Percentiles rank a stretch among this genome's conserved stretches.
These are phyloP conservation scores for Lichina pygmaea DNA, from an alignment of 495 filamentous ascomycete species.

Conservation along the genomic window DNA sequence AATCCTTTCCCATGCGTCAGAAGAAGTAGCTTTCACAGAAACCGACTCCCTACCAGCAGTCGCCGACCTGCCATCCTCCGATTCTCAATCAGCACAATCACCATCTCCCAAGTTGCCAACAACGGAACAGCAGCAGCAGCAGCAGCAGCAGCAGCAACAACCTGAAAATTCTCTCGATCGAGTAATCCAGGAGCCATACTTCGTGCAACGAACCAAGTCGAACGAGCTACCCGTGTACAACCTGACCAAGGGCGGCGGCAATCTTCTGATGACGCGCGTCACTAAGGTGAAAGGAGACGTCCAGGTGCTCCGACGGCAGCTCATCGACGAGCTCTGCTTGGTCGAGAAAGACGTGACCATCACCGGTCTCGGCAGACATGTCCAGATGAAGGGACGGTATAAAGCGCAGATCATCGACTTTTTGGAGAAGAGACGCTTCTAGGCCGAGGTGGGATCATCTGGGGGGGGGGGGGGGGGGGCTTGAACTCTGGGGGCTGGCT, in stretches of 20 bases:
- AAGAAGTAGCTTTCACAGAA: too few species aligned
- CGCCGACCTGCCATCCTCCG: too few species aligned
- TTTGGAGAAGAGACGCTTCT: too few species aligned
- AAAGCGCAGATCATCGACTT: too few species aligned
- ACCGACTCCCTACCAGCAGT: too few species aligned
- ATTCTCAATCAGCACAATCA: background rate
- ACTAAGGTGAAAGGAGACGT: conserved; percentile 46
- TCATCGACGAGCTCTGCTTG: conserved; percentile 10
- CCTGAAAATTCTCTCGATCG: conserved; percentile 13
- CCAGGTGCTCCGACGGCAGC: conserved; percentile 11
- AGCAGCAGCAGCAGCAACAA: conserved; percentile 4
- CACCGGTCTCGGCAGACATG: conserved; percentile 13
- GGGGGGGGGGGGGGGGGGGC: too few species aligned
- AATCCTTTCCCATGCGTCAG: too few species aligned
- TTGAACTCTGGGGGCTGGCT: too few species aligned
- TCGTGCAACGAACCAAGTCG: conserved; percentile 39
- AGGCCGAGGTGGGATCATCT: too few species aligned
- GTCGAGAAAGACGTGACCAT: conserved; percentile 10
- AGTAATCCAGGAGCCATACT: conserved; percentile 26
- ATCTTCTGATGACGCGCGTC: conserved; percentile 43
- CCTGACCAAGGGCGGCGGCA: conserved; percentile 46
- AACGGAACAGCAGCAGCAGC: background rate
- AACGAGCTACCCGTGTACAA: conserved; percentile 63
- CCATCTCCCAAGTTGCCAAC: conserved; percentile 3
- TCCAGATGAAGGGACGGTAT: conserved; percentile 8